Evolutionary conservation across 208 protist genomes (phyloP).

Genomic region (Crithidia sp.): DNA sequence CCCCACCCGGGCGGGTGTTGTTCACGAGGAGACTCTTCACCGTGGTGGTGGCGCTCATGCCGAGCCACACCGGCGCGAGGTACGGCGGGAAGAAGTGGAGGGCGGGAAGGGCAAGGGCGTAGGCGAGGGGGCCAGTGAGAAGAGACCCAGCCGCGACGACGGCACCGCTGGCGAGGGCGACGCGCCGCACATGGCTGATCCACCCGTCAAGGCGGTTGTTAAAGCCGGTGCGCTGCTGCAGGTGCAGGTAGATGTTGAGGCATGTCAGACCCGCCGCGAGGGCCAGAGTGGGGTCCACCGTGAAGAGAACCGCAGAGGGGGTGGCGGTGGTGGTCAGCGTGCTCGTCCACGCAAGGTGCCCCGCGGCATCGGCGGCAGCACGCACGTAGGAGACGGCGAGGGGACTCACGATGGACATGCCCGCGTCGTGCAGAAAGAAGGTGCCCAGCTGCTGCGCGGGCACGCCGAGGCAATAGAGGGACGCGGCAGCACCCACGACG

Average conservation of each 20-base stretch:
- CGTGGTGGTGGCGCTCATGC: slow-evolving; percentile 50
- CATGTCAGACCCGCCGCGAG: slow-evolving; percentile 63
- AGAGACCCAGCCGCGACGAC: slow-evolving; percentile 31
- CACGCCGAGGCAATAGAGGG: slow-evolving; percentile 63
- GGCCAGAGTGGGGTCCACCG: slow-evolving; percentile 65
- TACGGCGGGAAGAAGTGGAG: slow-evolving; percentile 70
- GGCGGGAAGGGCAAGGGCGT: slow-evolving; percentile 14
- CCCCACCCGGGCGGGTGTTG: slow-evolving; percentile 55
- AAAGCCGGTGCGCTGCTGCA: slow-evolving; percentile 69
- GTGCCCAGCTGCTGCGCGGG: slow-evolving; percentile 61
- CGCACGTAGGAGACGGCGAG: slow-evolving; percentile 25
- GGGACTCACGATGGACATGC: slow-evolving; percentile 39
- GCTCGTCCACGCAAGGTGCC: slow-evolving; percentile 9
- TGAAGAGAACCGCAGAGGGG: slow-evolving; percentile 19
- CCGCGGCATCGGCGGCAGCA: neutral
- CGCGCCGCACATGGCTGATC: slow-evolving; percentile 36
- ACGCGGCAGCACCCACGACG: slow-evolving; percentile 23
- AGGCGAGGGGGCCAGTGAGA: slow-evolving; percentile 14
- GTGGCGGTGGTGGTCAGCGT: neutral
- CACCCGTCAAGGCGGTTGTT: slow-evolving; percentile 65
- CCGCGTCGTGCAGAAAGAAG: slow-evolving; percentile 44
- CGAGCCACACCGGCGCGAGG: slow-evolving; percentile 80
- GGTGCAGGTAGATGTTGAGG: slow-evolving; percentile 54
- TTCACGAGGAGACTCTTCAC: slow-evolving; percentile 67
- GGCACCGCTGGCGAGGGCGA: slow-evolving; percentile 26